phyloP scores from a whole-genome alignment of 2,329 filamentous ascomycete species.

The Claviceps humidiphila region DNA sequence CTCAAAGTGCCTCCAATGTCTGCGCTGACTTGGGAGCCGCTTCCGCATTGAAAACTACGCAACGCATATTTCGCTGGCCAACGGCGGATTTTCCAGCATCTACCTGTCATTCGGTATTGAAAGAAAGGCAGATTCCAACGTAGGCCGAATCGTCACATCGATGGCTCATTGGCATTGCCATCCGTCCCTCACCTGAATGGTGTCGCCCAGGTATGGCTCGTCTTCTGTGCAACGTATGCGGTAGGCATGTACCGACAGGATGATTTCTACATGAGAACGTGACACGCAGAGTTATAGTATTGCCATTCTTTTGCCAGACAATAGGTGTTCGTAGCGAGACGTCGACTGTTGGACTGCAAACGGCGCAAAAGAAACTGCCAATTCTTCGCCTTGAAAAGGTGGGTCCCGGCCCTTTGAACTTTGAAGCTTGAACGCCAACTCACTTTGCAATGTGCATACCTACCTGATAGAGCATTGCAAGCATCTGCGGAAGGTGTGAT shows the following conservation, averaged over 20 bases:
- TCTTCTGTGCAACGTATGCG: too few relatives aligned
- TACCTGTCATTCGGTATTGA: neutral
- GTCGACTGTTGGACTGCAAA: neutral
- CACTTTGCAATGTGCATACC: conserved; percentile 5
- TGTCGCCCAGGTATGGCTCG: too few relatives aligned
- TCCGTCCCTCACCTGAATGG: too few relatives aligned
- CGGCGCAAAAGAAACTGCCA: neutral
- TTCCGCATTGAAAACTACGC: too few relatives aligned
- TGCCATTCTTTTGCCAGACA: neutral
- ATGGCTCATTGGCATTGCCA: neutral
- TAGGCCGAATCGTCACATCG: neutral
- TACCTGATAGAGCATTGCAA: neutral
- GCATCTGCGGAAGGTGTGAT: conserved; percentile 1
- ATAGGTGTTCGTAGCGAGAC: neutral
- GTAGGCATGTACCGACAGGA: too few relatives aligned
- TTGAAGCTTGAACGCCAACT: conserved; percentile 5
- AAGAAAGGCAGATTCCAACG: neutral
- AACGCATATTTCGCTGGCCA: too few relatives aligned
- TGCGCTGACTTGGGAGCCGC: neutral
- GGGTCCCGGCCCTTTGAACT: neutral
- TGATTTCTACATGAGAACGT: neutral
- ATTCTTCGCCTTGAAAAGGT: neutral
- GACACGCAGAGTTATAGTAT: neutral
- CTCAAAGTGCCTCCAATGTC: neutral
- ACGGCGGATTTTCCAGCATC: too few relatives aligned